phyloP scores from a whole-genome alignment of 2,329 filamentous ascomycete genomes.

The Zalaria obscura region DNA sequence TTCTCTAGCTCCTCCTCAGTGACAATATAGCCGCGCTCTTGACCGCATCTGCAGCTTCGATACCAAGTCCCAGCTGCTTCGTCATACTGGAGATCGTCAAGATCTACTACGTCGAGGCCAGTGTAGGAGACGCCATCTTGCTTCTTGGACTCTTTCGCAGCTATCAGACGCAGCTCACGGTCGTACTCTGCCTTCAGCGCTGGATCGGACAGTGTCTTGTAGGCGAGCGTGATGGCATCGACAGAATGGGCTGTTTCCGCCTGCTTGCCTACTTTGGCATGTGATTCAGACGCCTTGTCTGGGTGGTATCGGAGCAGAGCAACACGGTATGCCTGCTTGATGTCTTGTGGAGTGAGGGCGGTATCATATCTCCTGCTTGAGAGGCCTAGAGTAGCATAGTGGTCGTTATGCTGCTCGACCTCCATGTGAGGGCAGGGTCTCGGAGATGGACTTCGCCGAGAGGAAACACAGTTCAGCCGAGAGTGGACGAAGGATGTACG shows the following conservation, averaged over 20 bases:
- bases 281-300: slow-evolving; percentile 30
- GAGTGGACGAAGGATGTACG: too few species aligned
- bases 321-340: slow-evolving; percentile 42
- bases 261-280: background rate
- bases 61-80: slow-evolving; percentile 31
- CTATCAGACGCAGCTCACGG: slow-evolving; percentile 21
- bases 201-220: slow-evolving; percentile 36
- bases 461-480: too few species aligned
- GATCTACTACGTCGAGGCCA: slow-evolving; percentile 42
- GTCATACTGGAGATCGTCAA: slow-evolving; percentile 38
- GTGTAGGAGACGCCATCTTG: slow-evolving; percentile 21
- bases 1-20: slow-evolving; percentile 38
- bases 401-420: slow-evolving; percentile 4
- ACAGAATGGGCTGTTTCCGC: slow-evolving; percentile 18
- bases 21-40: slow-evolving; percentile 39
- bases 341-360: slow-evolving; percentile 15
- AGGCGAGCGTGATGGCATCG: slow-evolving; percentile 46
- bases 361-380: slow-evolving; percentile 8
- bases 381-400: slow-evolving; percentile 17
- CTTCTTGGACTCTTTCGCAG: slow-evolving; percentile 14
- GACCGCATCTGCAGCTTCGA: slow-evolving; percentile 43
- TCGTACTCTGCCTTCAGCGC: slow-evolving; percentile 34
- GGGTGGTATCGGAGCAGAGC: slow-evolving; percentile 45
- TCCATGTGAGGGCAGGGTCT: too few species aligned
- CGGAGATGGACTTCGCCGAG: too few species aligned